Base-by-base conservation (phyloP, 2,329 filamentous ascomycete species). In the Sporothrix schenckii region DNA sequence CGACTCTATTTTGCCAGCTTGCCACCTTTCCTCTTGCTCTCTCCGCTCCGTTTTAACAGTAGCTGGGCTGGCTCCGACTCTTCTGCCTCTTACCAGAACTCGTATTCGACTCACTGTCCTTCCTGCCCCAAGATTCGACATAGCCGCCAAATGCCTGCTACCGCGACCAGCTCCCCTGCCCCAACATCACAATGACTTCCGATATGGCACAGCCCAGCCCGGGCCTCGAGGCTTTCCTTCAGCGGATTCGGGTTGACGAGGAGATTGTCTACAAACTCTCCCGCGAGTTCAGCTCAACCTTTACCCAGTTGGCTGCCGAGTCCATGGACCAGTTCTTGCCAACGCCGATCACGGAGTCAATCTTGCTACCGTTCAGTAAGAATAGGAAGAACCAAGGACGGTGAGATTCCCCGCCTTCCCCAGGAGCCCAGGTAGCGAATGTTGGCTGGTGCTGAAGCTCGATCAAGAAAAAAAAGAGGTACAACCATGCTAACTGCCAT, bases 261-360 rank as follows among this genome's bases (percentile, higher is more conserved):
- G 75, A 80, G 1, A 83, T 79, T 63, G 80, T 85, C 49, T 77
- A 83, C 72, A 74, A 77, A 39, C 80, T 89, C 63, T 83, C 87
- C 5, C 78, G 76, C 50, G 81, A 81, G 65, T 82, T 89, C 56
- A 78, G 80, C 67, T 73, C 75, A 14, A 84, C 80, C 30, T 89
- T 87, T 74, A 78, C 77, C 27, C 75, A 79, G 7, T 79, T 89
- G 60, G 85, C 87, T 27, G 82, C 83, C 70, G 78, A 86, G 49
- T 87, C 86, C 0, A 71, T 78, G 27, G 79, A 85, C 52, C 87
- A 89, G 76, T 89, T 89, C 74, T 77, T 89, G 47, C 81, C 86
- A 13, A 89, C 87, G 3, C 87, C 87, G 61, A 87, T 89, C 74
- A 86, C 85, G 3, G 86, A 88, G 73, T 84, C 85, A 7, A 84